Percentiles rank a stretch among this genome's conserved stretches.
Conservation (phyloP, 1,284 basidiomycete genomes). For the Erythrobasidium hasegawianum region DNA sequence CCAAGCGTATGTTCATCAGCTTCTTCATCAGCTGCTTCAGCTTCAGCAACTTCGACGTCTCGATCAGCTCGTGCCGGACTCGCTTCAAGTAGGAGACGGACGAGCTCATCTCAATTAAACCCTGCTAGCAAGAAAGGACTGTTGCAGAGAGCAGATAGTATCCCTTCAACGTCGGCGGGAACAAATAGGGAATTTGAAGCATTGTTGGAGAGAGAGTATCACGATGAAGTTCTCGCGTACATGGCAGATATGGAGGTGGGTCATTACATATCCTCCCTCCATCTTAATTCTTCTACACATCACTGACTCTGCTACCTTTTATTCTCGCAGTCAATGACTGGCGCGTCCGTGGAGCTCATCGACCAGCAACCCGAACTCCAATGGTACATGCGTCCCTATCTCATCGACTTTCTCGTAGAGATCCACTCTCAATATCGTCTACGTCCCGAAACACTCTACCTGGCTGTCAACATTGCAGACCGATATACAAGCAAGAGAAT, state of each 20-base stretch:
- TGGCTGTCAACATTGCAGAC: constrained; percentile 97
- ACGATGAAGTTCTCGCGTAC: constrained; percentile 83
- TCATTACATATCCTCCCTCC: constrained; percentile 37
- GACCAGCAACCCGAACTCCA: constrained; percentile 81
- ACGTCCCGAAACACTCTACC: constrained; percentile 95
- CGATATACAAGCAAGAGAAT: constrained; percentile 97
- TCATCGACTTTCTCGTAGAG: constrained; percentile 98
- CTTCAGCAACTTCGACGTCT: constrained; percentile 26
- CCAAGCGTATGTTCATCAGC: constrained; percentile 26
- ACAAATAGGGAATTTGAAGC: constrained; percentile 48
- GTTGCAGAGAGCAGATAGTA: constrained; percentile 4
- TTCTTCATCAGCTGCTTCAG: constrained; percentile 27
- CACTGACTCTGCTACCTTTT: background rate
- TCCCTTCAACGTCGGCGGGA: constrained; percentile 14
- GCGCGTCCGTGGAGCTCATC: constrained; percentile 88
- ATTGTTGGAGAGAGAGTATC: constrained; percentile 82
- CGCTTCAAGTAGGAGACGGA: constrained; percentile 5
- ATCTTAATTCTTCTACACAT: background rate
- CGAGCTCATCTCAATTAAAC: background rate
- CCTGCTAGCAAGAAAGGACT: background rate
- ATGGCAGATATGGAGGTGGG: constrained; percentile 98
- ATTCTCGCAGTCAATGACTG: constrained; percentile 59
- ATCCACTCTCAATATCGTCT: constrained; percentile 96
- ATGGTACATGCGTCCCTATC: constrained; percentile 87
- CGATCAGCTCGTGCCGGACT: constrained; percentile 2